Conservation (phyloP, 106 monocot species). For the Ottelia alismoides region DNA sequence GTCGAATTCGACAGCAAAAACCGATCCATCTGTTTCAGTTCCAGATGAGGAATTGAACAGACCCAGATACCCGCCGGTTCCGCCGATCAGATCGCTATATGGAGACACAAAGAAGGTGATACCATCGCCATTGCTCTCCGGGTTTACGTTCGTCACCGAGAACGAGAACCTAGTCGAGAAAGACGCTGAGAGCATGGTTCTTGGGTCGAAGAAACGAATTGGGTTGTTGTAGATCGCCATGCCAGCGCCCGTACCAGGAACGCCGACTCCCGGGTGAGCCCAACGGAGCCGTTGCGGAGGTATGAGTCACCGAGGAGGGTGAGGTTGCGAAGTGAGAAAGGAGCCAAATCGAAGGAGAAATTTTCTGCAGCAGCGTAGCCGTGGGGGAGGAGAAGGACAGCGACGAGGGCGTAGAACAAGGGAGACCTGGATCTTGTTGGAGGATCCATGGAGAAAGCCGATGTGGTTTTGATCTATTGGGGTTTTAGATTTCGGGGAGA, state of each 20-base stretch:
- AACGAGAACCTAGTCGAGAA: slow-evolving; percentile 71
- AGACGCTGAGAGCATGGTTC: slow-evolving; percentile 23
- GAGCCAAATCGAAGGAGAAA: slow-evolving; percentile 29
- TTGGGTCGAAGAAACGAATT: slow-evolving; percentile 29
- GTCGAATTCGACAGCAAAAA: slow-evolving; percentile 55
- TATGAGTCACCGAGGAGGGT: slow-evolving; percentile 72
- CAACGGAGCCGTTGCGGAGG: slow-evolving; percentile 38
- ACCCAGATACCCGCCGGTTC: slow-evolving; percentile 36
- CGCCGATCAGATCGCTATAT: slow-evolving; percentile 22
- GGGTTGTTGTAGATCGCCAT: slow-evolving; percentile 29
- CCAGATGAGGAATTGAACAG: slow-evolving; percentile 28
- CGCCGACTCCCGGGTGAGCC: slow-evolving; percentile 42
- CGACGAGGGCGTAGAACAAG: neutral
- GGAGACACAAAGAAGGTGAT: slow-evolving; percentile 67
- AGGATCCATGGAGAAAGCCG: neutral
- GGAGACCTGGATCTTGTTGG: neutral
- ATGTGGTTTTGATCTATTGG: too few relatives aligned
- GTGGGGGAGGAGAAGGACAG: neutral
- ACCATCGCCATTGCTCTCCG: slow-evolving; percentile 34
- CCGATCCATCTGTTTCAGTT: neutral
- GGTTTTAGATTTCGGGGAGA: neutral
- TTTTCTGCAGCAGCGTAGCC: neutral
- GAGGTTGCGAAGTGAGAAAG: slow-evolving; percentile 50
- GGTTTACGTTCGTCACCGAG: slow-evolving; percentile 33
- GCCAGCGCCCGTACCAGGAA: slow-evolving; percentile 47